These are phyloP conservation scores for Citrullus colocynthis DNA, from an alignment of 306 rosid species.

Conservation along the genomic window DNA sequence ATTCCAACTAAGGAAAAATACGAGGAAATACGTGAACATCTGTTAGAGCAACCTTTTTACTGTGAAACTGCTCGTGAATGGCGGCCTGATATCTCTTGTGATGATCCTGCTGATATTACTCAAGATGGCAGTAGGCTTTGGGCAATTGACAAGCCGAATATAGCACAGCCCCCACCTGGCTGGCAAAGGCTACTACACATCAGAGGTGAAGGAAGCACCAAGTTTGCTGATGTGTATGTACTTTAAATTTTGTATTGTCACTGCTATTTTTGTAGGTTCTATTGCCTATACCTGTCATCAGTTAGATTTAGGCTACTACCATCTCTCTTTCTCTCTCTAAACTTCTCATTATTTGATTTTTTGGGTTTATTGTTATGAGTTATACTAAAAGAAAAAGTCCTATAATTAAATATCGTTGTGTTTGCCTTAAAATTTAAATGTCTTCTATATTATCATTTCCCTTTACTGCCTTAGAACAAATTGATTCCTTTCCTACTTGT, in stretches of 20 bases:
- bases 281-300: neutral
- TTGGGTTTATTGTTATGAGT: neutral
- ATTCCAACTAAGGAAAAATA: slow-evolving; percentile 79
- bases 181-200: slow-evolving; percentile 83
- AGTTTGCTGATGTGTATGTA: slow-evolving; percentile 80
- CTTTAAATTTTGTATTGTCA: neutral
- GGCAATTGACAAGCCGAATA: slow-evolving; percentile 96
- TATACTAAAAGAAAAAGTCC: neutral
- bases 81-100: slow-evolving; percentile 67
- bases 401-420: neutral
- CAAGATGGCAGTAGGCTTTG: slow-evolving; percentile 85
- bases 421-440: neutral
- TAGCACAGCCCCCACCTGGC: slow-evolving; percentile 78
- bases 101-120: slow-evolving; percentile 71
- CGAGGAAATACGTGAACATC: slow-evolving; percentile 76
- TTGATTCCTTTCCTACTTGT: slow-evolving; percentile 4
- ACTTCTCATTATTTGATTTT: neutral
- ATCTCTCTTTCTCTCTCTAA: neutral
- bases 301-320: neutral
- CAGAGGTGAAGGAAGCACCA: slow-evolving; percentile 83
- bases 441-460: slow-evolving; percentile 14
- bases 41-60: slow-evolving; percentile 59
- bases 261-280: neutral
- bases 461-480: slow-evolving; percentile 51
- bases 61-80: slow-evolving; percentile 72